Conservation (phyloP, 345 rosid species). For the Boechera divaricarpa region DNA sequence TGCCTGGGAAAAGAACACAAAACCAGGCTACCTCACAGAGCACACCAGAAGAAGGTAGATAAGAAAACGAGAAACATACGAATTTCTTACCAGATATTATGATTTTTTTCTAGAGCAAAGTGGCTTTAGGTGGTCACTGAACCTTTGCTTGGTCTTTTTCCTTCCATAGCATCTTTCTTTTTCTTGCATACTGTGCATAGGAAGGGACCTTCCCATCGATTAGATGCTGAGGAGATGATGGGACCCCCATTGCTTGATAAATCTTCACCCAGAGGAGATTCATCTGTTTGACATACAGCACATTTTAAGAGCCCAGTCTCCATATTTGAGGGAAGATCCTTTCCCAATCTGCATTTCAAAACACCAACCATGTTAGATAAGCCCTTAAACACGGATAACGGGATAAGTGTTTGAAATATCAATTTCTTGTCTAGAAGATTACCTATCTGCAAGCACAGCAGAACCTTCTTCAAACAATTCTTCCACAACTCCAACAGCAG, state of each 20-base stretch:
- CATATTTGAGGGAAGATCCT: constrained; percentile 58
- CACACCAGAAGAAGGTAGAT: constrained; percentile 16
- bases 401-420: constrained; percentile 1
- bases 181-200: constrained; percentile 79
- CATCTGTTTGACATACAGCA: constrained; percentile 97
- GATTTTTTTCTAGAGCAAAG: constrained; percentile 1
- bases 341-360: constrained; percentile 78
- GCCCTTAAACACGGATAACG: not conserved
- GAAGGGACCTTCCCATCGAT: constrained; percentile 94
- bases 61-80: not conserved
- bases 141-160: constrained; percentile 74
- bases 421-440: not conserved
- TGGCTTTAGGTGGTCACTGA: constrained; percentile 50
- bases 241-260: constrained; percentile 63
- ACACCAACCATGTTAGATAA: not conserved
- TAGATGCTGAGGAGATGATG: constrained; percentile 75
- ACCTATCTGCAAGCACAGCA: constrained; percentile 97
- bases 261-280: constrained; percentile 67
- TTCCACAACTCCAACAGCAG: constrained; percentile 92
- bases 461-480: constrained; percentile 99
- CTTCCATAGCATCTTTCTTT: constrained; percentile 99
- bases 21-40: constrained; percentile 36
- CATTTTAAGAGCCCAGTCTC: constrained; percentile 75
- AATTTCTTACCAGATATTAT: constrained; percentile 23
- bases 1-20: constrained; percentile 27